These are phyloP conservation scores for Arachnopeziza araneosa DNA, from an alignment of 2,329 filamentous ascomycete genomes.

Conservation along the genomic window DNA sequence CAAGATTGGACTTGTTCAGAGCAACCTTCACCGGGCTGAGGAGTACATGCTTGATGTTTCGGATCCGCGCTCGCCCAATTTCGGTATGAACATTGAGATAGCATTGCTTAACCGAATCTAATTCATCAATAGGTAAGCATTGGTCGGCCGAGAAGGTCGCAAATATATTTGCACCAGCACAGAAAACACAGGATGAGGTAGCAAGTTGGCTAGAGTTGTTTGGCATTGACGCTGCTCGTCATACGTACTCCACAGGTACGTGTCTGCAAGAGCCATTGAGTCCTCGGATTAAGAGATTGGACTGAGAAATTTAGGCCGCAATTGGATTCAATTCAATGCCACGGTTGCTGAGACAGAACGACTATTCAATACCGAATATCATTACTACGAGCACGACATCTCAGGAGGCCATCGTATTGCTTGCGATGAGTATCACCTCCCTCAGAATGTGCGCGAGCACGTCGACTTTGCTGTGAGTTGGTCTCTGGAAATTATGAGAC, in stretches of 20 bases:
- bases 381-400: not conserved
- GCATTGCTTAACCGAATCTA: conserved; percentile 3
- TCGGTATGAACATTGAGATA: conserved; percentile 2
- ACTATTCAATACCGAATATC: conserved; percentile 2
- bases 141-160: conserved; percentile 28
- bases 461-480: not conserved
- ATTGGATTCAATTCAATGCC: conserved; percentile 2
- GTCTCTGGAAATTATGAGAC: not conserved
- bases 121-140: conserved; percentile 15
- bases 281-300: not conserved
- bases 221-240: conserved; percentile 25
- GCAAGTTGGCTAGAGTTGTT: conserved; percentile 28
- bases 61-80: conserved; percentile 12
- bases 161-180: conserved; percentile 31
- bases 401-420: not conserved
- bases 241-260: conserved; percentile 30
- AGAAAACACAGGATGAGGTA: conserved; percentile 26
- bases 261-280: not conserved
- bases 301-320: not conserved
- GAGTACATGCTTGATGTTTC: conserved; percentile 34
- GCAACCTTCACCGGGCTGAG: conserved; percentile 37
- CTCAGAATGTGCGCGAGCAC: conserved; percentile 1
- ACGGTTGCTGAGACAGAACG: conserved; percentile 5
- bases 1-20: conserved; percentile 38
- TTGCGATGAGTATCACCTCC: conserved; percentile 5